Base-by-base conservation (phyloP, 1,139 yeast genomes). In the Suhomyces maxii region DNA sequence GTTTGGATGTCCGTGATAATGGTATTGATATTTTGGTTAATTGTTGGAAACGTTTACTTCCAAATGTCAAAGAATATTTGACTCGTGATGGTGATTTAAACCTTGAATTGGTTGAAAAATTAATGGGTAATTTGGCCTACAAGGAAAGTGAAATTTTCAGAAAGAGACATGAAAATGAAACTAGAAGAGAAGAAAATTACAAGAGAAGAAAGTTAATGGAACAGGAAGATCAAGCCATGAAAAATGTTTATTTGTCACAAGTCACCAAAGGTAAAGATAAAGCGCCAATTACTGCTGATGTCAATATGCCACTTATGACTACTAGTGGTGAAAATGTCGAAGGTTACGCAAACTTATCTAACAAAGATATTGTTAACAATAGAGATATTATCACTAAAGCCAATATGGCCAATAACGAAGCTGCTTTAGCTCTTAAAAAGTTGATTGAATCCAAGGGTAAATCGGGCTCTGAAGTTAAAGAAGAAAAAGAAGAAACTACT, bases 1-100 rank as follows among this genome's bases (percentile, higher is more conserved):
- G 95, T 44, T 76, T 95, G 51, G 97, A 93, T 61, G 97, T 93
- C 38, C 81, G 99, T 56, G 98, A 95, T 65, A 89, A 89, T 60
- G 93, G 97, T 56, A 88, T 93, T 59, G 97, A 91, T 60, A 75
- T 82, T 34, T 70, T 93, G 47, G 84, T 89, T 8, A 79, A 77
- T 37, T 82, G 93, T 41, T 93, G 99, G 99, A 90, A 91, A 59
- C 73, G 80, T 30, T 67, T 80, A 0, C 64, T 93, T 42, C 86
- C 95, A 1, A 61, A 66, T 28, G 73, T 88, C 70, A 82, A 81
- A 44, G 88, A 89, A 13, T 93, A 84, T 61, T 78, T 93, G 60
- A 91, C 98, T 0, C 83, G 93, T 58, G 99, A 93, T 64, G 99
- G 99, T 33, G 73, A 73, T 13, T 77, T 95, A 41, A 83, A 90